A percentile compares a stretch with the other conserved stretches of the same genome.
phyloP scores from a whole-genome alignment of 352 stramenopile genomes.

The Hyaloperonospora brassicae region DNA sequence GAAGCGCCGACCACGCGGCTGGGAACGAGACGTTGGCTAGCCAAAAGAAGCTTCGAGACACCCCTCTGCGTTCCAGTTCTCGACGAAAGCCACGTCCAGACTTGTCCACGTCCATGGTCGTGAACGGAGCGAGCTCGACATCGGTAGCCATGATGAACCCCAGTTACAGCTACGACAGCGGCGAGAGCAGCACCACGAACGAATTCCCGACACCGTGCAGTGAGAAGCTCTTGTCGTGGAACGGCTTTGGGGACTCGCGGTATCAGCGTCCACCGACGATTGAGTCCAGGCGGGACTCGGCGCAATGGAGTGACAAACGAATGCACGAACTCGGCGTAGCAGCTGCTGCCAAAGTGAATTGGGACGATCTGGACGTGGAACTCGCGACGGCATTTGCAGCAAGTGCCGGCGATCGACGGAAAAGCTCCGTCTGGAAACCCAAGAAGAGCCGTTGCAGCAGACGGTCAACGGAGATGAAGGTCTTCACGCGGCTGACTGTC shows the following conservation, averaged over 20 bases:
- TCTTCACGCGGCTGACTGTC: conserved; percentile 22
- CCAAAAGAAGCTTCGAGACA: background rate
- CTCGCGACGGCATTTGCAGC: conserved; percentile 11
- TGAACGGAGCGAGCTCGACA: conserved; percentile 11
- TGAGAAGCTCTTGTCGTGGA: conserved; percentile 13
- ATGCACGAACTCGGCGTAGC: conserved; percentile 29
- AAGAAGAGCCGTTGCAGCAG: conserved; percentile 17
- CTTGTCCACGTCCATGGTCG: conserved; percentile 10
- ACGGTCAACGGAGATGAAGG: conserved; percentile 20
- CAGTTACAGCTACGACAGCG: conserved; percentile 24
- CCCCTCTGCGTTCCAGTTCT: no score
- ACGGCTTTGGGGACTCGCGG: conserved; percentile 10
- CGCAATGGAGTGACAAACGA: conserved; percentile 32
- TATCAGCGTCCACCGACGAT: conserved; percentile 7
- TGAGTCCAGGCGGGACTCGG: conserved; percentile 17
- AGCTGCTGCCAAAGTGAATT: conserved; percentile 26
- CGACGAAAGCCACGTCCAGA: conserved; percentile 6
- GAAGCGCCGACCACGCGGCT: no score
- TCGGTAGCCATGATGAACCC: conserved; percentile 21
- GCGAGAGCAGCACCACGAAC: conserved; percentile 17
- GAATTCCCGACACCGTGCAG: conserved; percentile 16
- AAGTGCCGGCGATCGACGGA: conserved; percentile 14
- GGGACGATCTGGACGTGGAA: conserved; percentile 29
- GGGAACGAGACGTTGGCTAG: conserved; percentile 8
- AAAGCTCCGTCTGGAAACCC: conserved; percentile 26